A percentile compares a stretch with the other conserved stretches of the same genome.
Evolutionary conservation across 1,284 basidiomycete genomes (phyloP).

Genomic region (Malassezia sp.): DNA sequence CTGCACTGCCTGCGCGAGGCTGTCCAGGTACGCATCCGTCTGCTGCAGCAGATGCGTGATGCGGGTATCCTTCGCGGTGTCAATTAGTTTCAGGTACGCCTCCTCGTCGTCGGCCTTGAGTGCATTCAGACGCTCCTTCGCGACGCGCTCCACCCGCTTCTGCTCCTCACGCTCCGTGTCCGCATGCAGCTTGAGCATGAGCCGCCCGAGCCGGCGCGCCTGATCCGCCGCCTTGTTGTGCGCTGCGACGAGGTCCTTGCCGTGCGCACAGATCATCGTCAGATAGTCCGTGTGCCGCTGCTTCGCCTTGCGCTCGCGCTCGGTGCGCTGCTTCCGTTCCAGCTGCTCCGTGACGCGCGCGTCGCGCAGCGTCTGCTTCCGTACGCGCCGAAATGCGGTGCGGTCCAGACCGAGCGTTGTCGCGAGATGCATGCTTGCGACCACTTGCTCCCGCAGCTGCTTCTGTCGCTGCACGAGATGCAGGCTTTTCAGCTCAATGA

Average conservation of each 20-base stretch:
- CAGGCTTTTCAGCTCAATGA: conserved; percentile 91
- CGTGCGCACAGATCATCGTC: conserved; percentile 73
- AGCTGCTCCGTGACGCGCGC: conserved; percentile 79
- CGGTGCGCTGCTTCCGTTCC: conserved; percentile 80
- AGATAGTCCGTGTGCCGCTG: conserved; percentile 94
- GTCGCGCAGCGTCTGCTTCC: conserved; percentile 79
- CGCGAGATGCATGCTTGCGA: conserved; percentile 76
- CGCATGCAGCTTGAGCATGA: conserved; percentile 50
- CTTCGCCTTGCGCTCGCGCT: conserved; percentile 85
- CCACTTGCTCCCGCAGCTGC: conserved; percentile 69
- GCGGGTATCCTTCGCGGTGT: conserved; percentile 97
- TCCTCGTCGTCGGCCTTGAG: conserved; percentile 98
- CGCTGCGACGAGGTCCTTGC: conserved; percentile 59
- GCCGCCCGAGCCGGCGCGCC: conserved; percentile 49
- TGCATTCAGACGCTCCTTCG: conserved; percentile 96
- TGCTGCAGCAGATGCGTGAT: conserved; percentile 91
- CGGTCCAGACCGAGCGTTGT: conserved; percentile 79
- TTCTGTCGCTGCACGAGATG: conserved; percentile 82
- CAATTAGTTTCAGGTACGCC: conserved; percentile 96
- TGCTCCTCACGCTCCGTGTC: conserved; percentile 53
- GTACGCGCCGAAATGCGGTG: conserved; percentile 73
- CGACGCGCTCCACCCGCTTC: conserved; percentile 75
- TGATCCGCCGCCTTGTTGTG: conserved; percentile 53
- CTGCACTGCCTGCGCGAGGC: conserved; percentile 82
- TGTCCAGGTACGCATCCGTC: conserved; percentile 89